These are phyloP conservation scores for Hymenoscyphus occultus DNA, from an alignment of 2,329 filamentous ascomycete genomes.

Conservation along the genomic window DNA sequence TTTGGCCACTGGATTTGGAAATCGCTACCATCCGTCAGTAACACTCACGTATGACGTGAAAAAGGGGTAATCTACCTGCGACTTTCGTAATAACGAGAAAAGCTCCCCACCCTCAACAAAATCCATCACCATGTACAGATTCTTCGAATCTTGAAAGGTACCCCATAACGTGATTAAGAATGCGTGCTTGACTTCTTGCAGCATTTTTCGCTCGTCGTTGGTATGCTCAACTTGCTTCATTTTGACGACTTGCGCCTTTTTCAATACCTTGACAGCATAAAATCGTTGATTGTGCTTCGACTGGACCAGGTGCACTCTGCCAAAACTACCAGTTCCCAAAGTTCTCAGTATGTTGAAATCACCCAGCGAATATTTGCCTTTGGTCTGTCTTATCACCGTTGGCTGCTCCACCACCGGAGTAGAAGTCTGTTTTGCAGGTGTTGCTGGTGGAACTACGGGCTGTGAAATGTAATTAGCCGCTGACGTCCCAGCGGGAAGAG, in stretches of 20 bases:
- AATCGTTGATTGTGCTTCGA: conserved; percentile 97
- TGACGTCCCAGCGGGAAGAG: conserved; percentile 30
- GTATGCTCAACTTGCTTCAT: conserved; percentile 99
- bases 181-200: conserved; percentile 94
- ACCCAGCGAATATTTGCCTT: conserved; percentile 91
- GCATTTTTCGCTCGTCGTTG: conserved; percentile 94
- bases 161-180: conserved; percentile 98
- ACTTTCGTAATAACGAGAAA: conserved; percentile 92
- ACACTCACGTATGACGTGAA: neutral
- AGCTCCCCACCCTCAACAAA: conserved; percentile 98
- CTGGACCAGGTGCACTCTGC: conserved; percentile 92
- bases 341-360: conserved; percentile 92
- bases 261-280: conserved; percentile 97
- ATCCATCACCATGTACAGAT: conserved; percentile 99
- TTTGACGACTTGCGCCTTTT: conserved; percentile 97
- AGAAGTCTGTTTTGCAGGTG: neutral
- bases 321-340: conserved; percentile 94
- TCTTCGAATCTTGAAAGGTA: conserved; percentile 92
- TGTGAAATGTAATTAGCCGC: conserved; percentile 10
- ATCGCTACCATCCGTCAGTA: conserved; percentile 60
- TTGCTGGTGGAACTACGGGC: conserved; percentile 9
- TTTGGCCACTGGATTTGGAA: conserved; percentile 97
- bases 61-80: conserved; percentile 55
- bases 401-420: conserved; percentile 17
- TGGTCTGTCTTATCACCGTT: conserved; percentile 65